A percentile compares a stretch with the other conserved stretches of the same genome.
Evolutionary conservation across 2,329 filamentous ascomycete species (phyloP).

Genomic region (Taxawa tesnikishii): DNA sequence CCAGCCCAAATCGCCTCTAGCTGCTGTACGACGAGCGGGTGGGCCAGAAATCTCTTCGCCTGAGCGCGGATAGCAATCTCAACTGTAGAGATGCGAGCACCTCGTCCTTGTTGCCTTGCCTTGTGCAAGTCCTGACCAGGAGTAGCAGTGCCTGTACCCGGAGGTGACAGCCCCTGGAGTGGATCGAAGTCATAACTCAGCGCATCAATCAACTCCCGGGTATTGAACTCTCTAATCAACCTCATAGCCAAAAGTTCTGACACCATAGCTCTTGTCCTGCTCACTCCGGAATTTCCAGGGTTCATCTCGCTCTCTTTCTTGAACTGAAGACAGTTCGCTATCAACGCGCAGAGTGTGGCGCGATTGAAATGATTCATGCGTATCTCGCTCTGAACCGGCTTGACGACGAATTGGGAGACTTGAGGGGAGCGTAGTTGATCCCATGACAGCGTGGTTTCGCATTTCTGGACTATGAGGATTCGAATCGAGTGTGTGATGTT

Average conservation of each 20-base stretch:
- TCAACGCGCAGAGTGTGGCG: slow-evolving; percentile 76
- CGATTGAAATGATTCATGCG: slow-evolving; percentile 70
- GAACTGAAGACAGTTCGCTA: slow-evolving; percentile 92
- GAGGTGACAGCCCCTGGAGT: slow-evolving; percentile 61
- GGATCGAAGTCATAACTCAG: slow-evolving; percentile 93
- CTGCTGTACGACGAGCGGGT: slow-evolving; percentile 84
- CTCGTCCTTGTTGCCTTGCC: slow-evolving; percentile 39
- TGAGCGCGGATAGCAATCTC: slow-evolving; percentile 89
- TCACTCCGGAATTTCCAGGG: slow-evolving; percentile 73
- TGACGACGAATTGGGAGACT: slow-evolving; percentile 88
- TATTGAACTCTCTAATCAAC: slow-evolving; percentile 77
- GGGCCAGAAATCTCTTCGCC: slow-evolving; percentile 82
- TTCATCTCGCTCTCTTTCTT: slow-evolving; percentile 72
- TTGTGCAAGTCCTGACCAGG: slow-evolving; percentile 18
- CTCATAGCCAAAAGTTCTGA: slow-evolving; percentile 87
- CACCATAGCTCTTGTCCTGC: slow-evolving; percentile 72
- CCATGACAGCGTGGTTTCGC: slow-evolving; percentile 88
- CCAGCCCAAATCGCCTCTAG: slow-evolving; percentile 97
- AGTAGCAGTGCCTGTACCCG: slow-evolving; percentile 24
- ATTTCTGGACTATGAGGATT: slow-evolving; percentile 68
- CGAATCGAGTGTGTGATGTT: slow-evolving; percentile 83
- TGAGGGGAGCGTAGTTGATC: slow-evolving; percentile 93
- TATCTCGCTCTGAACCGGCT: slow-evolving; percentile 88
- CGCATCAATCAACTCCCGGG: slow-evolving; percentile 82
- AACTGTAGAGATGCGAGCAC: slow-evolving; percentile 74